A percentile compares a stretch with the other conserved stretches of the same genome.
These are phyloP conservation scores for Jaltomata sinuosa DNA, from an alignment of 257 asterid species.

Conservation along the genomic window DNA sequence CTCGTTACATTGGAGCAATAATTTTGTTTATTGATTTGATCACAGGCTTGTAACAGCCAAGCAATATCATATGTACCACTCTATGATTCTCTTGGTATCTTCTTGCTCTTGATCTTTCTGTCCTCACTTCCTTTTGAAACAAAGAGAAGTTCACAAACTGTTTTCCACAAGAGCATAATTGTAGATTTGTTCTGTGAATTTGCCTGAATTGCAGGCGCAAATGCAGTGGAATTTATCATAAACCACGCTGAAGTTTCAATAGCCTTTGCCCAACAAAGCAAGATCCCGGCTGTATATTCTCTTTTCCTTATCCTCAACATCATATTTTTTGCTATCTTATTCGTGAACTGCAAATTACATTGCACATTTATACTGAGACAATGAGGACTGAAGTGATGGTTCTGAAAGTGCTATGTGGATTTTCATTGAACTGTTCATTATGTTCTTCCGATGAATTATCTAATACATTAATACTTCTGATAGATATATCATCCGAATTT, in stretches of 20 bases:
- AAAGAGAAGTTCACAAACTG: not conserved
- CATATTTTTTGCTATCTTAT: not conserved
- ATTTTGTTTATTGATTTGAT: slow-evolving; percentile 6
- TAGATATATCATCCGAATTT: not conserved
- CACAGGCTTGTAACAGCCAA: slow-evolving; percentile 85
- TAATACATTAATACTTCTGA: not conserved
- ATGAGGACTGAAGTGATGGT: not conserved
- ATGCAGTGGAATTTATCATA: slow-evolving; percentile 91
- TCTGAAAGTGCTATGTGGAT: not conserved
- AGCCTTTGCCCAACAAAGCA: slow-evolving; percentile 73
- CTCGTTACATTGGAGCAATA: not conserved
- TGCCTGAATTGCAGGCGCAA: slow-evolving; percentile 49
- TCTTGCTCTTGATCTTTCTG: not conserved
- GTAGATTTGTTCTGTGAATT: not conserved
- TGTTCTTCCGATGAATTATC: not conserved
- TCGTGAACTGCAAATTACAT: not conserved
- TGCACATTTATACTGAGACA: not conserved
- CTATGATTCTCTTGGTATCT: slow-evolving; percentile 81
- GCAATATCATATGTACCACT: slow-evolving; percentile 73
- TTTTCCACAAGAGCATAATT: not conserved
- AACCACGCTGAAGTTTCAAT: slow-evolving; percentile 87
- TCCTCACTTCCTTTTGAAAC: not conserved
- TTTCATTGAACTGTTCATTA: not conserved
- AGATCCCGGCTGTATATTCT: slow-evolving; percentile 45
- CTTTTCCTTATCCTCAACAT: not conserved